Percentiles rank a stretch among this genome's conserved stretches.
These are phyloP conservation scores for Bolboschoenoplectus hybrid DNA, from an alignment of 202 grass and related monocot species.

Conservation along the genomic window DNA sequence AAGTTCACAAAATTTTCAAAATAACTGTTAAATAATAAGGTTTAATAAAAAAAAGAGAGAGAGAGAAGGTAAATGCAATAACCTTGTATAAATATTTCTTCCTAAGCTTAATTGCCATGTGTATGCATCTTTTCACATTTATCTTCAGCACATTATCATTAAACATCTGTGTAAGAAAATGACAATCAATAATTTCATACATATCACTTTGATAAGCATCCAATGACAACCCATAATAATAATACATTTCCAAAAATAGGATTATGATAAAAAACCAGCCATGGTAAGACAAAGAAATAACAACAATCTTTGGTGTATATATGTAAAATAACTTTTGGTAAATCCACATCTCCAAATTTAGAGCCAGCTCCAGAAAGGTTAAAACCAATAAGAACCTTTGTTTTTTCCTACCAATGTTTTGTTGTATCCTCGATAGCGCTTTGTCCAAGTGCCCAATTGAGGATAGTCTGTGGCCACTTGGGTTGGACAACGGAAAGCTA, in stretches of 20 bases:
- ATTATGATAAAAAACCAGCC: not conserved
- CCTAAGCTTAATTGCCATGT: slow-evolving; percentile 88
- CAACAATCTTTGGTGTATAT: not conserved
- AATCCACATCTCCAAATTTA: not conserved
- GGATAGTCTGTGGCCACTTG: not conserved
- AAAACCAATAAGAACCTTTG: not conserved
- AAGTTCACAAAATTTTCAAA: not conserved
- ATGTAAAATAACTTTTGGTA: not conserved
- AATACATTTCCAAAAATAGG: not conserved
- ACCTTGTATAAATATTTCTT: slow-evolving; percentile 92
- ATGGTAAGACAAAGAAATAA: not conserved
- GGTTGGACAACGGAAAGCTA: not conserved
- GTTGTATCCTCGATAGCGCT: slow-evolving; percentile 2
- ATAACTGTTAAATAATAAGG: not conserved
- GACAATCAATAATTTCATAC: slow-evolving; percentile 26
- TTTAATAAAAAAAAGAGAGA: not conserved
- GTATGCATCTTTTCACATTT: slow-evolving; percentile 89
- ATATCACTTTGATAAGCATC: not conserved
- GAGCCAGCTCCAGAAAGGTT: not conserved
- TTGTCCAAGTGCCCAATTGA: slow-evolving; percentile 1
- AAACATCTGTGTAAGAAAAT: slow-evolving; percentile 69
- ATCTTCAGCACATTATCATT: slow-evolving; percentile 95
- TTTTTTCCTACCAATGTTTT: not conserved
- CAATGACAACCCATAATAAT: not conserved
- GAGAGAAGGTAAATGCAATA: slow-evolving; percentile 23